Percentiles rank a stretch among this genome's conserved stretches.
These are phyloP conservation scores for Elymus sibiricus DNA, from an alignment of 176 grass and related monocot species.

Conservation along the genomic window DNA sequence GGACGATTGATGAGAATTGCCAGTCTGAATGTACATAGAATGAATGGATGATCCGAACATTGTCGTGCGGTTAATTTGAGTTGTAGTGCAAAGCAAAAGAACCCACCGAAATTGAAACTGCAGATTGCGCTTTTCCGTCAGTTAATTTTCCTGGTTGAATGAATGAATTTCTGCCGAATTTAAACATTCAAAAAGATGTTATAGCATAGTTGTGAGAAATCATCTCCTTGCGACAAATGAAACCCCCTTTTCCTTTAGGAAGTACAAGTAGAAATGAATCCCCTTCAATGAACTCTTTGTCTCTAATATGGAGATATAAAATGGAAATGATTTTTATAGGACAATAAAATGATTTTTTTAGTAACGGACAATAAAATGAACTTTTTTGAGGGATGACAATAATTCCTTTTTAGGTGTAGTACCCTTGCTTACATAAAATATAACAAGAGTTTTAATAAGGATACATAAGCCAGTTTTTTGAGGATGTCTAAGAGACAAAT, in stretches of 20 bases:
- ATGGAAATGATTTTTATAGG: too few relatives aligned
- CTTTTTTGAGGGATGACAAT: too few relatives aligned
- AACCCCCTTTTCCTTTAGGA: too few relatives aligned
- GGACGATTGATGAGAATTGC: background rate
- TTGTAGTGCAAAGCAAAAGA: constrained; percentile 17
- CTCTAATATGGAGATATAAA: background rate
- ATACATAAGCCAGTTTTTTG: too few relatives aligned
- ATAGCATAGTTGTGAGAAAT: background rate
- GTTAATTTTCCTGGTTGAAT: background rate
- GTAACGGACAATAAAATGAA: background rate
- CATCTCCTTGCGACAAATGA: too few relatives aligned
- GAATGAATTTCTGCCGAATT: background rate
- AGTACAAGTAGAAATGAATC: background rate
- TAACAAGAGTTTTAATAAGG: too few relatives aligned
- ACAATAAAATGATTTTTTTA: too few relatives aligned
- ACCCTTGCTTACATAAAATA: too few relatives aligned
- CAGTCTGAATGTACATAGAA: constrained; percentile 48
- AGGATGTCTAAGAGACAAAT: too few relatives aligned
- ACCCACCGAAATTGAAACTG: background rate
- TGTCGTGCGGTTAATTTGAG: constrained; percentile 27
- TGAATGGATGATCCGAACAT: constrained; percentile 6
- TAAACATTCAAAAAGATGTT: background rate
- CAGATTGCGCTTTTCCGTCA: background rate
- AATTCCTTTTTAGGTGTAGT: too few relatives aligned
- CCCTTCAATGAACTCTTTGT: background rate